A percentile compares a stretch with the other conserved stretches of the same genome.
Conservation (phyloP, 2,329 filamentous ascomycete species). For the Xylaria sp. region DNA sequence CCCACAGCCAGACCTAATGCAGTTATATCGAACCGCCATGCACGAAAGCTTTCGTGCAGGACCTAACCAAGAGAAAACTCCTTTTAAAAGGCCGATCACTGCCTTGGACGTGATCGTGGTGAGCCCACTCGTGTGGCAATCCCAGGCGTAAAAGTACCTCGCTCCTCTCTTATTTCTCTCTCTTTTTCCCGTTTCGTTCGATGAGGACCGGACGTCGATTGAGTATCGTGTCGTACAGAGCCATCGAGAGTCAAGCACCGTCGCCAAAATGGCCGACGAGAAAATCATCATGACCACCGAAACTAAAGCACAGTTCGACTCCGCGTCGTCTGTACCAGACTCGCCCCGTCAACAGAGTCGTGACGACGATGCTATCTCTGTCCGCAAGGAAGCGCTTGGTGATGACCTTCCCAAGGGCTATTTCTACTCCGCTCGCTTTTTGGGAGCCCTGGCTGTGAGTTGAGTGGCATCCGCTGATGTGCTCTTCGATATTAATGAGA, state of each 20-base stretch:
- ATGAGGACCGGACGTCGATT: conserved; percentile 13
- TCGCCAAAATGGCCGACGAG: conserved; percentile 16
- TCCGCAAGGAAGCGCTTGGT: conserved; percentile 51
- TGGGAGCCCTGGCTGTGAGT: conserved; percentile 50
- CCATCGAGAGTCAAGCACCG: not conserved
- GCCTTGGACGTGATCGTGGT: not conserved
- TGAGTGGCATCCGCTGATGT: not conserved
- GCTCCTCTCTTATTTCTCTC: not conserved
- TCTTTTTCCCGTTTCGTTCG: conserved; percentile 8
- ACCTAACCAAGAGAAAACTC: conserved; percentile 13
- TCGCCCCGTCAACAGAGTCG: conserved; percentile 51
- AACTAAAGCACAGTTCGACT: conserved; percentile 24
- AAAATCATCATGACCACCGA: conserved; percentile 26
- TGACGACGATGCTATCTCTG: conserved; percentile 49
- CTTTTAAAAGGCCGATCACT: conserved; percentile 33
- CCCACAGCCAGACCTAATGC: conserved; percentile 17
- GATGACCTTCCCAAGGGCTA: conserved; percentile 53
- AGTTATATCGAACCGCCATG: conserved; percentile 17
- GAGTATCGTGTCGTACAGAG: not conserved
- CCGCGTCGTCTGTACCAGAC: conserved; percentile 20
- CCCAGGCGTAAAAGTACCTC: conserved; percentile 11
- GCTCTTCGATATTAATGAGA: conserved; percentile 24
- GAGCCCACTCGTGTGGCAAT: conserved; percentile 23
- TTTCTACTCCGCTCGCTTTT: conserved; percentile 51
- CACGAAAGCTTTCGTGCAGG: conserved; percentile 30